Percentiles rank a stretch among this genome's conserved stretches.
Conservation (phyloP, 352 stramenopile species). For the Phytophthora chlamydospora region DNA sequence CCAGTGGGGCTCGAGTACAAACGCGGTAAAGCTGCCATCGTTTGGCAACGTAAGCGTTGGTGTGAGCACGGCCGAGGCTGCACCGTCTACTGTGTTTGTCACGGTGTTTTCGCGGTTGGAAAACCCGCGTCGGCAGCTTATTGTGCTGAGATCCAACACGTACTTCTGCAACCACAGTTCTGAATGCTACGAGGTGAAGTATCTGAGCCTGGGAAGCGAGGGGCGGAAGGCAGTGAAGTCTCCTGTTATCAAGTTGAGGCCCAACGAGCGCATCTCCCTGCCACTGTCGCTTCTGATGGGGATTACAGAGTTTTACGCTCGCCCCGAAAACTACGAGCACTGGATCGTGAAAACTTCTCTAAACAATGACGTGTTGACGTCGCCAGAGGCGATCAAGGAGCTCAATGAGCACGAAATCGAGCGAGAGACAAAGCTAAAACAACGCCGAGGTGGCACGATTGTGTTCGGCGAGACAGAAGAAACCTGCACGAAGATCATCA, state of each 20-base stretch:
- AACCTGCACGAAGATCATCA: constrained; percentile 75
- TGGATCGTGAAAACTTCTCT: constrained; percentile 80
- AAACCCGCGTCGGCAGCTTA: constrained; percentile 59
- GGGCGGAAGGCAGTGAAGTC: constrained; percentile 58
- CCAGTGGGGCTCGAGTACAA: constrained; percentile 58
- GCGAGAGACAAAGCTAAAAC: constrained; percentile 53
- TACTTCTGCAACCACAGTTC: constrained; percentile 85
- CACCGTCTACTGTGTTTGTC: constrained; percentile 63
- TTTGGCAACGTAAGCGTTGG: constrained; percentile 73
- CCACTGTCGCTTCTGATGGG: constrained; percentile 79
- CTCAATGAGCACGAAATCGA: constrained; percentile 61
- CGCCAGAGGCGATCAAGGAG: constrained; percentile 54
- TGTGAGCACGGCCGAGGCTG: constrained; percentile 43
- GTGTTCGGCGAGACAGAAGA: constrained; percentile 80
- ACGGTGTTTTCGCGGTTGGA: constrained; percentile 76
- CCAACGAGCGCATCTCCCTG: constrained; percentile 70
- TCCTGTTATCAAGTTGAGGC: constrained; percentile 59
- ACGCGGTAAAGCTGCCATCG: constrained; percentile 43
- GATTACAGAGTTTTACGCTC: constrained; percentile 84
- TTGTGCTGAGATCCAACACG: constrained; percentile 83
- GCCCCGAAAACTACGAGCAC: constrained; percentile 64
- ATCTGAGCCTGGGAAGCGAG: constrained; percentile 61
- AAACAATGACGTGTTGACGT: constrained; percentile 82
- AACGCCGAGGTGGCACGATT: constrained; percentile 69
- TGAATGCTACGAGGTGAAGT: constrained; percentile 78